Percentiles rank a stretch among this genome's conserved stretches.
Evolutionary conservation across 768 basidiomycete species (phyloP).

Genomic region (Calocybe indica): DNA sequence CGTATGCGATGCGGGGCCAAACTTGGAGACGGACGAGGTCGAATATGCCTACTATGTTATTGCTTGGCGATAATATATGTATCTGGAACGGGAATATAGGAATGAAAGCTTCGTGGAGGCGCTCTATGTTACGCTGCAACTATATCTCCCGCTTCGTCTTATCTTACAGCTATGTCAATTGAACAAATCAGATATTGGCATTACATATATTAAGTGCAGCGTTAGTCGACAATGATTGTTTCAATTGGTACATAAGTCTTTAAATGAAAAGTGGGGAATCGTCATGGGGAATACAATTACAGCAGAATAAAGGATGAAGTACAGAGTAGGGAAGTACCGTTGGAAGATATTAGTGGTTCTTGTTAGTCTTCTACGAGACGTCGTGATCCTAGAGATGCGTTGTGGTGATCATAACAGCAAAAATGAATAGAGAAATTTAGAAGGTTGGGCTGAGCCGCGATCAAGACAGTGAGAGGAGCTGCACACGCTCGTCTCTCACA

Average conservation of each 20-base stretch:
- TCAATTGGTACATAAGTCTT: neutral
- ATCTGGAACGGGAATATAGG: slow-evolving; percentile 4
- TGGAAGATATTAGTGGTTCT: too few relatives aligned
- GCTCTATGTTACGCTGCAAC: too few relatives aligned
- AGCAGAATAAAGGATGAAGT: too few relatives aligned
- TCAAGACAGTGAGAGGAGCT: slow-evolving; percentile 42
- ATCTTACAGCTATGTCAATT: neutral
- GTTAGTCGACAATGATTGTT: neutral
- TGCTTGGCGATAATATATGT: slow-evolving; percentile 51
- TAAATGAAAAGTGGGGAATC: too few relatives aligned
- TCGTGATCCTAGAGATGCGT: too few relatives aligned
- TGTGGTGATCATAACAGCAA: too few relatives aligned
- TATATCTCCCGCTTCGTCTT: too few relatives aligned
- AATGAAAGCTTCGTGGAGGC: too few relatives aligned
- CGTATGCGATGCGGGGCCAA: slow-evolving; percentile 43
- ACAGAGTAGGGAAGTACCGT: too few relatives aligned
- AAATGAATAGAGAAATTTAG: too few relatives aligned
- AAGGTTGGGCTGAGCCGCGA: slow-evolving; percentile 1
- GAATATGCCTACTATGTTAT: slow-evolving; percentile 71
- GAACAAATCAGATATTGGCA: neutral
- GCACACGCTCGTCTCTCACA: slow-evolving; percentile 64
- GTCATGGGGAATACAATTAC: too few relatives aligned
- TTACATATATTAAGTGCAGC: neutral
- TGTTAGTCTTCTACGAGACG: too few relatives aligned
- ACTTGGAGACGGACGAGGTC: slow-evolving; percentile 39